Evolutionary conservation across 2,329 filamentous ascomycete species (phyloP).

Genomic region (Fusarium cicatricum): DNA sequence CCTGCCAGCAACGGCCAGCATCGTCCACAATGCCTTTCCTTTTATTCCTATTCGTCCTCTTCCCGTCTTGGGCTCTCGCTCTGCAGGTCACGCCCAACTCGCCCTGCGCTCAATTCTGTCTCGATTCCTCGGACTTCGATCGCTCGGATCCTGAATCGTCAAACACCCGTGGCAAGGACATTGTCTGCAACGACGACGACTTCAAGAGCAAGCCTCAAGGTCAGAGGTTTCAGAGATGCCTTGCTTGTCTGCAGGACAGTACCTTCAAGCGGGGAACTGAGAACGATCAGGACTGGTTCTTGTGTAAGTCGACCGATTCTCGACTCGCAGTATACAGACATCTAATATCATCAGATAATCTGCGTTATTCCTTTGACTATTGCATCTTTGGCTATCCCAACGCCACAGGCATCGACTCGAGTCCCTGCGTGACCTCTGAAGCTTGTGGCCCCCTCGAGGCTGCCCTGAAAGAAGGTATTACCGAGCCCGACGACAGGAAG

Average conservation of each 20-base stretch:
- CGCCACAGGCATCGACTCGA: constrained; percentile 53
- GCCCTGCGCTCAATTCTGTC: constrained; percentile 61
- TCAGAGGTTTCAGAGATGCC: constrained; percentile 58
- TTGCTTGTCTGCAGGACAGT: constrained; percentile 63
- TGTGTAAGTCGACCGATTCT: constrained; percentile 55
- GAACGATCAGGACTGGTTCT: constrained; percentile 64
- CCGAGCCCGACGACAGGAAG: constrained; percentile 45
- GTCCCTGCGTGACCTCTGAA: constrained; percentile 59
- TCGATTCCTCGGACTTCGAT: constrained; percentile 53
- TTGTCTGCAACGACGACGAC: constrained; percentile 57
- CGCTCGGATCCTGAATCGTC: constrained; percentile 57
- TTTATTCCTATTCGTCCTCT: constrained; percentile 7
- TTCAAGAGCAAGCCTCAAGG: constrained; percentile 51
- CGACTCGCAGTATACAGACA: neutral
- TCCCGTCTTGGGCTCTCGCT: constrained; percentile 44
- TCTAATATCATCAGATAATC: constrained; percentile 55
- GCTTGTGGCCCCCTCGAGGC: constrained; percentile 58
- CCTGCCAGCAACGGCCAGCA: neutral
- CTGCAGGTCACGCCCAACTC: constrained; percentile 63
- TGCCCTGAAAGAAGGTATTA: constrained; percentile 52
- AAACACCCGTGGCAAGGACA: constrained; percentile 54
- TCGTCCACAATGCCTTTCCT: constrained; percentile 10
- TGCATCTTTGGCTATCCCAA: constrained; percentile 63
- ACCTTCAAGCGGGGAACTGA: constrained; percentile 56
- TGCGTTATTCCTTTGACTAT: constrained; percentile 60